A percentile compares a stretch with the other conserved stretches of the same genome.
These are phyloP conservation scores for Tricholoma sp. DNA, from an alignment of 768 basidiomycete species.

Conservation along the genomic window DNA sequence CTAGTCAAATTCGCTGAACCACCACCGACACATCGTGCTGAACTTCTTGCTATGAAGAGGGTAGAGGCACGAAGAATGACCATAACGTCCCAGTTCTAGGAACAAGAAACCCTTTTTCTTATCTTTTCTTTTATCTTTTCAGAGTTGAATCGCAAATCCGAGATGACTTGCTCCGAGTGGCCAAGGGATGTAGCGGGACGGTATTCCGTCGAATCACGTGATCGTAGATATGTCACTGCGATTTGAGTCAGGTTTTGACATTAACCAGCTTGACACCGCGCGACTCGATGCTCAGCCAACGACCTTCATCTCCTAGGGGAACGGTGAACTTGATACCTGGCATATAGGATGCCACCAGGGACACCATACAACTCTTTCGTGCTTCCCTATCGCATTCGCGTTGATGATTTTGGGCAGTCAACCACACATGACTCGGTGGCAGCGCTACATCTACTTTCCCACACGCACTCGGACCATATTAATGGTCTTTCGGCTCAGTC, in stretches of 20 bases:
- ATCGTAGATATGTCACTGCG: neutral
- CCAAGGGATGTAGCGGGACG: too few relatives aligned
- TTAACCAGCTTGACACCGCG: neutral
- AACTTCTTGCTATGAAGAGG: neutral
- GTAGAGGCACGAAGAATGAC: neutral
- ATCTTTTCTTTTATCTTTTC: too few relatives aligned
- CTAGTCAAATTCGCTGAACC: neutral
- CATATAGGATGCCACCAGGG: constrained; percentile 60
- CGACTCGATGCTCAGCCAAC: neutral
- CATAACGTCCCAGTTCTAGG: neutral
- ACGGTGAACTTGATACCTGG: neutral
- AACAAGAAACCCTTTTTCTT: too few relatives aligned
- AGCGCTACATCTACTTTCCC: constrained; percentile 73
- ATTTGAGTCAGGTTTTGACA: neutral
- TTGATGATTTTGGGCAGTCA: constrained; percentile 70
- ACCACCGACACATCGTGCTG: neutral
- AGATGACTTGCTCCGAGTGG: too few relatives aligned
- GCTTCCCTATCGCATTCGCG: constrained; percentile 75
- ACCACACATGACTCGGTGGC: constrained; percentile 30
- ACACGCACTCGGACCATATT: constrained; percentile 89
- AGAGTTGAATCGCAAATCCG: too few relatives aligned
- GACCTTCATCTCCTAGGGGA: neutral
- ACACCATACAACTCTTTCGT: constrained; percentile 75
- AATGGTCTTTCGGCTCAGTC: constrained; percentile 69
- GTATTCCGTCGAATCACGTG: too few relatives aligned